Percentiles rank a stretch among this genome's conserved stretches.
These are phyloP conservation scores for Quercus alba DNA, from an alignment of 306 rosid species.

Conservation along the genomic window DNA sequence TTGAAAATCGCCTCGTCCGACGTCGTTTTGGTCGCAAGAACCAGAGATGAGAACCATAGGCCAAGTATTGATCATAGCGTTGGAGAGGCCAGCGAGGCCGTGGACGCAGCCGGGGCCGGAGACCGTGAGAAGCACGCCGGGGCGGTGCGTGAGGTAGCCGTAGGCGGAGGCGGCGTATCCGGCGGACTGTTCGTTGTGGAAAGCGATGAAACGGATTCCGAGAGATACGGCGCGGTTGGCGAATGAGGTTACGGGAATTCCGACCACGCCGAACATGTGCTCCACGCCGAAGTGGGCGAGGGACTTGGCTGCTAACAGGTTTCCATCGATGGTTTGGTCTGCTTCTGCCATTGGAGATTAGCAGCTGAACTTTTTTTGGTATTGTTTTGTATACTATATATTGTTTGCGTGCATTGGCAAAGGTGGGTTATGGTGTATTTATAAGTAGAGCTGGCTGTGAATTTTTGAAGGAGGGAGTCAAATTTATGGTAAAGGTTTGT, in stretches of 20 bases:
- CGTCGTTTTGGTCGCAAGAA: slow-evolving; percentile 67
- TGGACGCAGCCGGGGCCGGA: slow-evolving; percentile 98
- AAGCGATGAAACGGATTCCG: slow-evolving; percentile 79
- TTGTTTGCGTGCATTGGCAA: too few species aligned
- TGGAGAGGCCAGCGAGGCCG: slow-evolving; percentile 90
- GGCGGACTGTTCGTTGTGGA: slow-evolving; percentile 96
- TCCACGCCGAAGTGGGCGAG: slow-evolving; percentile 60
- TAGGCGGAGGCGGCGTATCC: slow-evolving; percentile 97
- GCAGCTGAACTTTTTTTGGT: not conserved
- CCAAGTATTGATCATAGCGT: slow-evolving; percentile 80
- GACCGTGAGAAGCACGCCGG: slow-evolving; percentile 90
- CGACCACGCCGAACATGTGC: slow-evolving; percentile 95
- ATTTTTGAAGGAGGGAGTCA: too few species aligned
- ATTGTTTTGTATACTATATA: not conserved
- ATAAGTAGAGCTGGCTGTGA: too few species aligned
- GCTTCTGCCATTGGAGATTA: slow-evolving; percentile 24
- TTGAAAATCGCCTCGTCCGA: slow-evolving; percentile 97
- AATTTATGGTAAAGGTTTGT: too few species aligned
- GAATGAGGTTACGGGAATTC: slow-evolving; percentile 89
- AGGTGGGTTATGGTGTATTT: too few species aligned
- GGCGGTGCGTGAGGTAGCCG: slow-evolving; percentile 74
- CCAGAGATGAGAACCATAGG: slow-evolving; percentile 91
- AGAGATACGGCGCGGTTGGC: slow-evolving; percentile 80
- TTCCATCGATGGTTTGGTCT: slow-evolving; percentile 51
- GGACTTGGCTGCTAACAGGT: slow-evolving; percentile 62